Conservation (phyloP, 495 filamentous ascomycete species). For the Penicillium verhagenii region DNA sequence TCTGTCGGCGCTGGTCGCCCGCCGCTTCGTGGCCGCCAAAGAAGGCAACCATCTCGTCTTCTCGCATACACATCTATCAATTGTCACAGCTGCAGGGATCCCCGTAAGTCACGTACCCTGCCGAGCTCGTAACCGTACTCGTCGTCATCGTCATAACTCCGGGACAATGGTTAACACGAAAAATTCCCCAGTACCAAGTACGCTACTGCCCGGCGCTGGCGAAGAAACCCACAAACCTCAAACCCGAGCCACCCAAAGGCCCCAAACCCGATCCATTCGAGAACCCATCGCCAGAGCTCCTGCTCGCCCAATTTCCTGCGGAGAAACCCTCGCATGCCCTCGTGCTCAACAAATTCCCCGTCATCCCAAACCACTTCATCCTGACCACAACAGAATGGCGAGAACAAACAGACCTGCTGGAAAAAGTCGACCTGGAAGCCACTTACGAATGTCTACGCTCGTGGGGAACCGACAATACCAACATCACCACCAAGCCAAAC, state of each 20-base stretch:
- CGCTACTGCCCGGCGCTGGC: slow-evolving; percentile 75
- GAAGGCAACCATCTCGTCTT: slow-evolving; percentile 55
- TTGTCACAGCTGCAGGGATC: slow-evolving; percentile 52
- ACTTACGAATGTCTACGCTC: slow-evolving; percentile 63
- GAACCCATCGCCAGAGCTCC: slow-evolving; percentile 59
- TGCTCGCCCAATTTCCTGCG: slow-evolving; percentile 56
- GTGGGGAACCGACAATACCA: slow-evolving; percentile 45
- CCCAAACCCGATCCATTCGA: slow-evolving; percentile 72
- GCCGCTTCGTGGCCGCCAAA: slow-evolving; percentile 53
- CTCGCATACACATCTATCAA: slow-evolving; percentile 57
- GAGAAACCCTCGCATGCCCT: slow-evolving; percentile 58
- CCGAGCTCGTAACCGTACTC: neutral
- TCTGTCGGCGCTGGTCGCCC: slow-evolving; percentile 54
- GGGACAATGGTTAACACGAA: too few relatives aligned
- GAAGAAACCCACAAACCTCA: slow-evolving; percentile 61
- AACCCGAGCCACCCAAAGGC: slow-evolving; percentile 29
- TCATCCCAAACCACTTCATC: slow-evolving; percentile 79
- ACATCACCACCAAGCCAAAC: neutral
- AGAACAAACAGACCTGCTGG: slow-evolving; percentile 66
- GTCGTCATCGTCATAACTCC: neutral
- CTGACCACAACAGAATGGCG: slow-evolving; percentile 67
- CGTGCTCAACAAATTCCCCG: slow-evolving; percentile 79
- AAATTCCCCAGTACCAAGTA: slow-evolving; percentile 68
- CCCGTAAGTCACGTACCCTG: slow-evolving; percentile 39
- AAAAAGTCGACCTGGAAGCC: slow-evolving; percentile 61